phyloP scores from a whole-genome alignment of 2,329 filamentous ascomycete genomes.

The Microdochium bolleyi region DNA sequence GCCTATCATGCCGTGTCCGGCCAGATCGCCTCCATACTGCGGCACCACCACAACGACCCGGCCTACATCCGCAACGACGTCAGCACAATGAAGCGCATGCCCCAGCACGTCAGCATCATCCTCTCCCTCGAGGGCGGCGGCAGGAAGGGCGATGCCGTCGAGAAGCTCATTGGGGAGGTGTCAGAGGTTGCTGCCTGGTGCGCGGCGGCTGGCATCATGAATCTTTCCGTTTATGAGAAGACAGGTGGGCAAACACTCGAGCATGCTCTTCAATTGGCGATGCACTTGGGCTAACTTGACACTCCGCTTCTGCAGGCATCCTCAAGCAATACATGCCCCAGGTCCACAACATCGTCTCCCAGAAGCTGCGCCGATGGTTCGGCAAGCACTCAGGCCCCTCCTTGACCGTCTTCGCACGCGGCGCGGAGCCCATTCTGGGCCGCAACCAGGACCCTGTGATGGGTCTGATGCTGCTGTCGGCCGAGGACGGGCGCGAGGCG shows the following conservation, averaged over 20 bases:
- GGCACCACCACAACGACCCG: conserved; percentile 93
- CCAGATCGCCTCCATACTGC: conserved; percentile 71
- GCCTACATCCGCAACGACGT: conserved; percentile 89
- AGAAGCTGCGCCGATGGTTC: conserved; percentile 82
- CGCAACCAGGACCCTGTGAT: conserved; percentile 27
- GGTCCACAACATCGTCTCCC: conserved; percentile 69
- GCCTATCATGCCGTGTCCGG: conserved; percentile 73
- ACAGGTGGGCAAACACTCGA: conserved; percentile 54
- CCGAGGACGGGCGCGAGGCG: conserved; percentile 84
- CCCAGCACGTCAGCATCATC: conserved; percentile 82
- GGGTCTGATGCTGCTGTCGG: conserved; percentile 70
- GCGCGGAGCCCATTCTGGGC: conserved; percentile 28
- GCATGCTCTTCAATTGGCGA: not conserved
- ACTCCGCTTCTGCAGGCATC: conserved; percentile 47
- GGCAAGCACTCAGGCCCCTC: conserved; percentile 61
- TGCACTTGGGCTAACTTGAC: conserved; percentile 7
- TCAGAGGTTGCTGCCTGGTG: conserved; percentile 93
- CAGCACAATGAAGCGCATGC: conserved; percentile 62
- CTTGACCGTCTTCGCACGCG: conserved; percentile 48
- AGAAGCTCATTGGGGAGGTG: conserved; percentile 80
- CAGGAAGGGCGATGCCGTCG: conserved; percentile 64
- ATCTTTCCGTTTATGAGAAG: conserved; percentile 85
- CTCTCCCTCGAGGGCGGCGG: conserved; percentile 65
- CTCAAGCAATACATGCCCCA: conserved; percentile 86
- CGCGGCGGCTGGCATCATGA: conserved; percentile 77